A percentile compares a stretch with the other conserved stretches of the same genome.
Evolutionary conservation across 2,329 filamentous ascomycete genomes (phyloP).

Genomic region (Stagonosporopsis tanaceti): DNA sequence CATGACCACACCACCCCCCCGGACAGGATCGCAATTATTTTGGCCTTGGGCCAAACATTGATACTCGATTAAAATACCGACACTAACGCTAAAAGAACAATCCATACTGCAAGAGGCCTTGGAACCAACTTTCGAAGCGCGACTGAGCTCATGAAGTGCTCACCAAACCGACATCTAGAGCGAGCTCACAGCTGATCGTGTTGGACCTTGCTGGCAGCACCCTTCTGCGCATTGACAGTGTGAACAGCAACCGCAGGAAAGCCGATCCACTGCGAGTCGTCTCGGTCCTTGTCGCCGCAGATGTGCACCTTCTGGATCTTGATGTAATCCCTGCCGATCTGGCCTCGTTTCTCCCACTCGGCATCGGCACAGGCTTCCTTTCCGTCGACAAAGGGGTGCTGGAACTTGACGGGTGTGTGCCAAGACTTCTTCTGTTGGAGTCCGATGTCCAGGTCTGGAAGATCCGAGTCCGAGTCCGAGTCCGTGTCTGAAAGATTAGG

Average conservation of each 20-base stretch:
- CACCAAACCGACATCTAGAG: too few relatives aligned
- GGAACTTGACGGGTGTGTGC: slow-evolving; percentile 27
- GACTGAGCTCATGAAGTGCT: neutral
- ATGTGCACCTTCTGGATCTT: slow-evolving; percentile 22
- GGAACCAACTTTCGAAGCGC: neutral
- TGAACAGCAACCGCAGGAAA: slow-evolving; percentile 1
- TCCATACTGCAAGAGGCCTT: neutral
- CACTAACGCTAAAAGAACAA: slow-evolving; percentile 15
- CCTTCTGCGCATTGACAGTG: neutral
- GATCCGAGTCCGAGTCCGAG: neutral
- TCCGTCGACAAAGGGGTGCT: slow-evolving; percentile 21
- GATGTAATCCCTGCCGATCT: slow-evolving; percentile 18
- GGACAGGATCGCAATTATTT: neutral
- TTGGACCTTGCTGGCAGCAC: neutral
- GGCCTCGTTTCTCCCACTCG: slow-evolving; percentile 34
- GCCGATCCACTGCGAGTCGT: slow-evolving; percentile 16
- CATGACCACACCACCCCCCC: neutral
- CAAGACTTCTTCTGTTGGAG: slow-evolving; percentile 25
- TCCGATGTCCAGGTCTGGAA: neutral
- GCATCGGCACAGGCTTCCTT: slow-evolving; percentile 26
- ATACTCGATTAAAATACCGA: slow-evolving; percentile 12
- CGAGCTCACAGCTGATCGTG: slow-evolving; percentile 12
- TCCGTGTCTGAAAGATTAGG: neutral
- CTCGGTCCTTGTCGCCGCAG: slow-evolving; percentile 13
- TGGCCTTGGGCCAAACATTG: slow-evolving; percentile 26